A percentile compares a stretch with the other conserved stretches of the same genome.
Conservation (phyloP, 2,329 filamentous ascomycete genomes). For the Zymoseptoria passerinii region DNA sequence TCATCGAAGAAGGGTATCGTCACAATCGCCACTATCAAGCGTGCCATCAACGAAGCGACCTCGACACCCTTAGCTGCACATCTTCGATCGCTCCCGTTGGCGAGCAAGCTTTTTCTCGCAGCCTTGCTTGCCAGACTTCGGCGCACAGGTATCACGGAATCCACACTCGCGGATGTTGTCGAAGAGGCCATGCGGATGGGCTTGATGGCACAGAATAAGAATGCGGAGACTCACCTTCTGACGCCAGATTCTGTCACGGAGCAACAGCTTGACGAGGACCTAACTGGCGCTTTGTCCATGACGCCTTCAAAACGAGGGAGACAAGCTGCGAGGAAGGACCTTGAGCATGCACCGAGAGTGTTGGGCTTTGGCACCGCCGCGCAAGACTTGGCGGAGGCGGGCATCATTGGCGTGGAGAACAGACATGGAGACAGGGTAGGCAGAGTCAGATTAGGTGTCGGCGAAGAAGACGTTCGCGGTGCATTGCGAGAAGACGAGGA, state of each 20-base stretch:
- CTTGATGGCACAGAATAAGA: constrained; percentile 48
- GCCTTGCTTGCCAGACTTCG: constrained; percentile 71
- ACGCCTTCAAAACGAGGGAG: constrained; percentile 28
- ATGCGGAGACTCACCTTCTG: constrained; percentile 55
- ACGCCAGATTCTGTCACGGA: constrained; percentile 30
- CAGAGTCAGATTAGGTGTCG: constrained; percentile 75
- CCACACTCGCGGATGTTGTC: constrained; percentile 77
- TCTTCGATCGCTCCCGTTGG: constrained; percentile 70
- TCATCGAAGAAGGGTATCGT: constrained; percentile 49
- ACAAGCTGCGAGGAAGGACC: constrained; percentile 24
- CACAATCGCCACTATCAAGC: constrained; percentile 86
- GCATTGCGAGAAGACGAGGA: constrained; percentile 84
- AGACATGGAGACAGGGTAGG: constrained; percentile 73
- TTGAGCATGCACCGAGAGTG: constrained; percentile 40
- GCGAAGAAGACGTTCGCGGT: constrained; percentile 82
- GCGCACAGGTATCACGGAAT: constrained; percentile 77
- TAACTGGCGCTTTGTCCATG: constrained; percentile 23
- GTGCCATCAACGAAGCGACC: constrained; percentile 90
- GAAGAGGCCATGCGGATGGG: constrained; percentile 72
- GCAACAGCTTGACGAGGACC: constrained; percentile 14
- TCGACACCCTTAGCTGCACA: constrained; percentile 87
- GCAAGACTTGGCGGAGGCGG: constrained; percentile 75
- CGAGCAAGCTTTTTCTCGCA: constrained; percentile 76
- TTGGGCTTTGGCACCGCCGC: constrained; percentile 62
- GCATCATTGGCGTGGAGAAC: constrained; percentile 76